These are phyloP conservation scores for Huntiella omanensis DNA, from an alignment of 2,329 filamentous ascomycete genomes.

Conservation along the genomic window DNA sequence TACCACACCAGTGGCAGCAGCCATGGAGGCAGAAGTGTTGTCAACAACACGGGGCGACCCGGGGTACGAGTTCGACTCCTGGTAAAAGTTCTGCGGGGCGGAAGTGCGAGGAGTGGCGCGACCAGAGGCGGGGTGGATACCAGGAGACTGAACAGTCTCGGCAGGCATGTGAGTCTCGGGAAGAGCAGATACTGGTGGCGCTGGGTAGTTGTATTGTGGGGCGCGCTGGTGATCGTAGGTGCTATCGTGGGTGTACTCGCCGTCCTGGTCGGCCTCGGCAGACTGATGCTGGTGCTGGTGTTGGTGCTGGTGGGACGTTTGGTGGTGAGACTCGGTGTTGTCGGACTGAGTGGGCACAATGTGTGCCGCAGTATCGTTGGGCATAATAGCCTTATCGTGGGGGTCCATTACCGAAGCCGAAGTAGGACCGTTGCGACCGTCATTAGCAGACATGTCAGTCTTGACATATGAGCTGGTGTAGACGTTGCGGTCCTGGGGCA, in stretches of 20 bases:
- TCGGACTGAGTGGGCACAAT: constrained; percentile 21
- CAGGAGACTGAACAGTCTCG: constrained; percentile 65
- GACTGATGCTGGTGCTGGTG: constrained; percentile 15
- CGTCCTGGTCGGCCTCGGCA: constrained; percentile 52
- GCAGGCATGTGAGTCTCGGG: constrained; percentile 64
- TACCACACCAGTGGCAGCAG: no score
- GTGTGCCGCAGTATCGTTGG: constrained; percentile 30
- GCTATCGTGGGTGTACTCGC: constrained; percentile 70
- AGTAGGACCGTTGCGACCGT: constrained; percentile 25
- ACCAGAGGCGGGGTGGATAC: constrained; percentile 36
- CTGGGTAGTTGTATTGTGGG: constrained; percentile 56
- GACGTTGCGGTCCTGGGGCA: constrained; percentile 46
- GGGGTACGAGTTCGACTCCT: constrained; percentile 48
- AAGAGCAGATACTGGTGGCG: constrained; percentile 44
- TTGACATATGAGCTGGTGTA: constrained; percentile 58
- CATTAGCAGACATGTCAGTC: constrained; percentile 74
- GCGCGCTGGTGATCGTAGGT: constrained; percentile 52
- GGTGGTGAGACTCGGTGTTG: constrained; percentile 44
- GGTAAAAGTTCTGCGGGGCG: constrained; percentile 50
- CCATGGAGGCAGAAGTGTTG: no score
- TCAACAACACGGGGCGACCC: constrained; percentile 49
- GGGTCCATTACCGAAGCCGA: constrained; percentile 7
- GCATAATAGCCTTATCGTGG: constrained; percentile 43
- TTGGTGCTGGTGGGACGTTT: constrained; percentile 19
- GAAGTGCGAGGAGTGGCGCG: constrained; percentile 73